These are phyloP conservation scores for Penicillium palitans DNA, from an alignment of 2,329 filamentous ascomycete species.

Conservation along the genomic window DNA sequence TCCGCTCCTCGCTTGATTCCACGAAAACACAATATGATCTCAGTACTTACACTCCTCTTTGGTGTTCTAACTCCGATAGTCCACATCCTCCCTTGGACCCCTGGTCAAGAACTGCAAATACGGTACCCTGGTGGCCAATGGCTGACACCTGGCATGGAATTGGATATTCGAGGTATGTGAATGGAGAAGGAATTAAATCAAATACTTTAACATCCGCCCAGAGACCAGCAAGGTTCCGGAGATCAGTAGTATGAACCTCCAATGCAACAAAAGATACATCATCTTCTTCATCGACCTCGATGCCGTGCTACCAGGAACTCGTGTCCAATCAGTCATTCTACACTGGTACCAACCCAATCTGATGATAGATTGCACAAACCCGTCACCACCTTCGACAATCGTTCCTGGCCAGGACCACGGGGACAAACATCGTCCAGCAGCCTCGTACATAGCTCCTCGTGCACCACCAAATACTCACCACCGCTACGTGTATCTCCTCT, in stretches of 20 bases:
- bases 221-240: slow-evolving; percentile 17
- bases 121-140: slow-evolving; percentile 21
- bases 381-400: not conserved
- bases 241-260: slow-evolving; percentile 18
- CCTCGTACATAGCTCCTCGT: slow-evolving; percentile 33
- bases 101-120: slow-evolving; percentile 16
- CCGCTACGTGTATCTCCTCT: slow-evolving; percentile 37
- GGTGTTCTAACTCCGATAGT: not conserved
- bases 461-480: slow-evolving; percentile 30
- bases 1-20: no score
- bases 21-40: not conserved
- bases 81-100: not conserved
- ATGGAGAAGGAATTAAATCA: not conserved
- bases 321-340: slow-evolving; percentile 22
- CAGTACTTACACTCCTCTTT: not conserved
- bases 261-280: slow-evolving; percentile 17
- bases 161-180: slow-evolving; percentile 12
- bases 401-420: slow-evolving; percentile 2
- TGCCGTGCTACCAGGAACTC: slow-evolving; percentile 16
- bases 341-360: slow-evolving; percentile 33
- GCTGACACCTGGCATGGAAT: slow-evolving; percentile 22
- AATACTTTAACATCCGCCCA: not conserved
- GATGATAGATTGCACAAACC: slow-evolving; percentile 5
- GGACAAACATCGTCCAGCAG: not conserved
- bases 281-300: slow-evolving; percentile 31